Evolutionary conservation across 768 basidiomycete genomes (phyloP), one percentile per base, ranked within the genome.

Genomic region (Russula olivacea): DNA sequence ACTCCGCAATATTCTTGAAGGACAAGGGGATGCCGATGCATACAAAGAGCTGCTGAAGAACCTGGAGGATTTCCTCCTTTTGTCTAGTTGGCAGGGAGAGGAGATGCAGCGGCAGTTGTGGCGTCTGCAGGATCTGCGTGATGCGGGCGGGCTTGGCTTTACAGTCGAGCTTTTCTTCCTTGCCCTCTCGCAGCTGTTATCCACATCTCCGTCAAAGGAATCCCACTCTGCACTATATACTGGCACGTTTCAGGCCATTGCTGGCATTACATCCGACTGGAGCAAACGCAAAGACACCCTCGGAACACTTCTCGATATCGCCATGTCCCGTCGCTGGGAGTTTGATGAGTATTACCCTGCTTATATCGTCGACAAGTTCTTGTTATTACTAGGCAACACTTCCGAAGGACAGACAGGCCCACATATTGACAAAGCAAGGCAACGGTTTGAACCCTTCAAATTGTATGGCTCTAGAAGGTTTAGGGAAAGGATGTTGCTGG

Each of bases 141-240:
- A 32, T 12, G 51, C 43, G 4, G 21, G 59, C 41, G 59, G 59
- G 17, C 51, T 60, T n/a, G n/a, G n/a, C n/a, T n/a, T n/a, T n/a
- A n/a, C n/a, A n/a, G n/a, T n/a, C n/a, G n/a, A n/a, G n/a, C n/a
- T n/a, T n/a, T n/a, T n/a, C n/a, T n/a, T n/a, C n/a, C n/a, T n/a
- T n/a, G n/a, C n/a, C n/a, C n/a, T 60, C 30, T 43, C 11, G 32
- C 59, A 47, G 28, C 21, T 60, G 4, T n/a, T 60, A 21, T 53
- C 41, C n/a, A 23, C 28, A 48, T 41, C 51, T 6, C 21, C 58
- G 4, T 40, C n/a, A 25, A 8, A 51, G 3, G 49, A 59, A 14
- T 41, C 59, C 28, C 38, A 60, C 9, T 30, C 47, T 10, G n/a
- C 17, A 6, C 40, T 60, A 2, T 60, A 53, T 10, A 25, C 23